These are phyloP conservation scores for Porphyrellus cyaneotinctus DNA, from an alignment of 768 basidiomycete species.

Conservation along the genomic window DNA sequence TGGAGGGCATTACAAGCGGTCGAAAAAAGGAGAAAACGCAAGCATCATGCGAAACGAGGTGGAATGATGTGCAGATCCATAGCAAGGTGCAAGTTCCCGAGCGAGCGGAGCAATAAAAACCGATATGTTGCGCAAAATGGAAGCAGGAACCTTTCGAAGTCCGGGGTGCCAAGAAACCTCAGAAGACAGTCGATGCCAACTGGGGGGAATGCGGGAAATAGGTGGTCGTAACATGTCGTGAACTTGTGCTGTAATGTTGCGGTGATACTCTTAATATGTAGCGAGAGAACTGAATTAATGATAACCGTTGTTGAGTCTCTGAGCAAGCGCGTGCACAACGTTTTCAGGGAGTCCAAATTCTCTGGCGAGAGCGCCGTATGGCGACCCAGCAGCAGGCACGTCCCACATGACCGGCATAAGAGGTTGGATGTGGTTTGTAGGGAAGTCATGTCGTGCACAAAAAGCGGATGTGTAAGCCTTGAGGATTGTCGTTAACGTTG, in stretches of 20 bases:
- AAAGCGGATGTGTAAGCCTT: constrained; percentile 28
- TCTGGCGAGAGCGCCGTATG: constrained; percentile 54
- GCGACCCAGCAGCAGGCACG: constrained; percentile 15
- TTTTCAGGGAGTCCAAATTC: constrained; percentile 74
- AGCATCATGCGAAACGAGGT: constrained; percentile 16
- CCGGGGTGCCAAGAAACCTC: constrained; percentile 26
- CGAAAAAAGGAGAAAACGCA: constrained; percentile 3
- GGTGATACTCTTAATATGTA: neutral
- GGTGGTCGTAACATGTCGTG: constrained; percentile 21
- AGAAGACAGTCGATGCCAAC: constrained; percentile 29
- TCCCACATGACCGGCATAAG: constrained; percentile 23
- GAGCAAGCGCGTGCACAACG: constrained; percentile 62
- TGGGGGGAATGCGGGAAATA: neutral
- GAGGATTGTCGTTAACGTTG: constrained; percentile 43
- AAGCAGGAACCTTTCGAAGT: constrained; percentile 14
- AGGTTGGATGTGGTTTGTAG: constrained; percentile 7
- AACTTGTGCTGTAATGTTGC: constrained; percentile 5
- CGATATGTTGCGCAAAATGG: constrained; percentile 14
- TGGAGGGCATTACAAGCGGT: constrained; percentile 20
- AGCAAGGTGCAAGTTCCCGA: constrained; percentile 19
- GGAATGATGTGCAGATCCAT: constrained; percentile 26
- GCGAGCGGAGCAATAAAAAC: constrained; percentile 16
- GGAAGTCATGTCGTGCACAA: constrained; percentile 8
- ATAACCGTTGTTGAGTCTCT: constrained; percentile 40
- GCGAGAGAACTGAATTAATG: constrained; percentile 10